Conservation (phyloP, 176 grass and related monocot species). For the Phoenix dactylifera region DNA sequence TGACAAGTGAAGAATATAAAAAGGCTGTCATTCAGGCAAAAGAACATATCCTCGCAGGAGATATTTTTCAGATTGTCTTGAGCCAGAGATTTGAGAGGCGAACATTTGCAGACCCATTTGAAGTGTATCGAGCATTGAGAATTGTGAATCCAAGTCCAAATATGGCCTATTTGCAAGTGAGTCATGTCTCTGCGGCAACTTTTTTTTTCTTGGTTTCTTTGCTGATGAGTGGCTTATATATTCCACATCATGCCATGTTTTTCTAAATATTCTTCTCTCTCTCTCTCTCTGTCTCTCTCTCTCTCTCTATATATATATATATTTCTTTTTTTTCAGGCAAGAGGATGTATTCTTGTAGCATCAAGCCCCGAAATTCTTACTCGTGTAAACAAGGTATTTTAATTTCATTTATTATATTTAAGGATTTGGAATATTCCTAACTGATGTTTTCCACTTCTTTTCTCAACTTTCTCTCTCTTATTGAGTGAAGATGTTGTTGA, state of each 20-base stretch:
- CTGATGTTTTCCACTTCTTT: too few species aligned
- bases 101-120: constrained; percentile 74
- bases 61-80: constrained; percentile 86
- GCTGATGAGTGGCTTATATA: background rate
- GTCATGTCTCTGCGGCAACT: background rate
- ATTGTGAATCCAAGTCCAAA: constrained; percentile 90
- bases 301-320: background rate
- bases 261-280: too few species aligned
- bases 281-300: too few species aligned
- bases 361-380: constrained; percentile 95
- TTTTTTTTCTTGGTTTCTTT: too few species aligned
- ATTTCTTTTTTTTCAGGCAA: constrained; percentile 43
- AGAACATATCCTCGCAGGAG: constrained; percentile 70
- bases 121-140: constrained; percentile 68
- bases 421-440: too few species aligned
- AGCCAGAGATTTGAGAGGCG: constrained; percentile 78
- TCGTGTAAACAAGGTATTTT: constrained; percentile 60
- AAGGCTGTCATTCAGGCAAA: constrained; percentile 63
- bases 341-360: constrained; percentile 78
- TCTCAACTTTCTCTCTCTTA: too few species aligned
- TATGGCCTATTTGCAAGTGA: constrained; percentile 88
- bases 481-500: too few species aligned
- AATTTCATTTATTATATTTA: background rate
- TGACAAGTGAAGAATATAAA: constrained; percentile 64
- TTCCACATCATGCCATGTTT: constrained; percentile 31